Percentiles rank a stretch among this genome's conserved stretches.
Evolutionary conservation across 2,329 filamentous ascomycete genomes (phyloP).

Genomic region (Diaporthe ilicicola): DNA sequence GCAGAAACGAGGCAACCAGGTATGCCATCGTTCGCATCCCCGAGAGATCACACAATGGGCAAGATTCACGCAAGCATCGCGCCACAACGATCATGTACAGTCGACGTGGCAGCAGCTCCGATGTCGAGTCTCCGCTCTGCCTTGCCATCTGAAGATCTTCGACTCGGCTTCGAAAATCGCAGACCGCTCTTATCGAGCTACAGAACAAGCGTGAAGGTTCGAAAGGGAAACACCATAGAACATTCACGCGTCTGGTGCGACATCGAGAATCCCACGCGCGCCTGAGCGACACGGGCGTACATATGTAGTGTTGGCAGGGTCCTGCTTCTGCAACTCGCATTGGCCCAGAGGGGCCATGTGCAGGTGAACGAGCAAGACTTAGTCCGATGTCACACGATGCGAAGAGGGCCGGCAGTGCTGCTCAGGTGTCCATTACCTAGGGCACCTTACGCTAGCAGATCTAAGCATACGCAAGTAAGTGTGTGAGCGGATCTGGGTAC

Average conservation of each 20-base stretch:
- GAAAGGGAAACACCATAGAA: too few species aligned
- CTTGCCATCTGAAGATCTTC: neutral
- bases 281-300: neutral
- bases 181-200: neutral
- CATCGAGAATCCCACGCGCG: neutral
- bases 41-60: neutral
- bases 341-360: neutral
- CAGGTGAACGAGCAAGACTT: too few species aligned
- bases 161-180: neutral
- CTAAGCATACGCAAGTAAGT: too few species aligned
- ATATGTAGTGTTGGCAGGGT: neutral
- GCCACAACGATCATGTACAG: neutral
- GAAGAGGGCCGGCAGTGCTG: neutral
- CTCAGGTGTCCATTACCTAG: neutral
- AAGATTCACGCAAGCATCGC: neutral
- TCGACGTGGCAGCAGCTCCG: constrained; percentile 11
- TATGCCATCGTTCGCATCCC: neutral
- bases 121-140: neutral
- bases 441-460: neutral
- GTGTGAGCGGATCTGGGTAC: neutral
- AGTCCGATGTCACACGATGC: neutral
- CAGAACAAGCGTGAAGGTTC: neutral
- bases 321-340: neutral
- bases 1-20: constrained; percentile 11
- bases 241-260: neutral